phyloP scores from a whole-genome alignment of 1,284 basidiomycete genomes.

The Austroboletus niveus region DNA sequence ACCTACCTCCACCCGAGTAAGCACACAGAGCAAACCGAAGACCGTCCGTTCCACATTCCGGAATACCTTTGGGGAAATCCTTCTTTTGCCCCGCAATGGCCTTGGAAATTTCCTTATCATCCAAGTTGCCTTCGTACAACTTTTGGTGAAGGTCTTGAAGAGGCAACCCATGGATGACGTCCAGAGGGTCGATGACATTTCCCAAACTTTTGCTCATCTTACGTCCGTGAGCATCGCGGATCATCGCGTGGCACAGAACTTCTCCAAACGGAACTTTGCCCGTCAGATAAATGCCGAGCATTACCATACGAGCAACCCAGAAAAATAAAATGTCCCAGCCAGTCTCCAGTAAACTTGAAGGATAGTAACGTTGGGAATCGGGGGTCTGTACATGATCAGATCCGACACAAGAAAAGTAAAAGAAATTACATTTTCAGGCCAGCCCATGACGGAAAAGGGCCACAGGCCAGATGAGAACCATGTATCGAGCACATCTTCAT shows the following conservation, averaged over 20 bases:
- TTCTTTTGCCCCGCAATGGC: conserved; percentile 97
- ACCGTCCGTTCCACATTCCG: conserved; percentile 97
- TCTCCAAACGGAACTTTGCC: conserved; percentile 93
- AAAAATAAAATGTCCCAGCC: conserved; percentile 99
- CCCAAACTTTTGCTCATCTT: conserved; percentile 99
- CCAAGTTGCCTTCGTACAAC: conserved; percentile 89
- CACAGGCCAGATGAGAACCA: conserved; percentile 99
- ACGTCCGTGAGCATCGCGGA: conserved; percentile 96
- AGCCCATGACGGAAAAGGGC: conserved; percentile 98
- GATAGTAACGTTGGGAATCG: conserved; percentile 85
- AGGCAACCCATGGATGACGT: conserved; percentile 87
- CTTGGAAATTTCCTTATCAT: conserved; percentile 90
- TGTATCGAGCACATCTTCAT: conserved; percentile 97
- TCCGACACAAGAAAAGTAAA: conserved; percentile 3
- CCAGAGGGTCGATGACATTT: conserved; percentile 97
- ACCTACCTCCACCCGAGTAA: conserved; percentile 83
- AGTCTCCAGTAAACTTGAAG: conserved; percentile 88
- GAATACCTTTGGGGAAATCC: conserved; percentile 98
- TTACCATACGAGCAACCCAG: conserved; percentile 99
- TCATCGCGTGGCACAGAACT: conserved; percentile 99
- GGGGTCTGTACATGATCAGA: conserved; percentile 46
- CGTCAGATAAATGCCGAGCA: conserved; percentile 90
- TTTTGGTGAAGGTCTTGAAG: conserved; percentile 88
- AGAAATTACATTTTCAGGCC: conserved; percentile 78
- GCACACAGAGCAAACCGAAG: conserved; percentile 94